A percentile compares a stretch with the other conserved stretches of the same genome.
Conservation (phyloP, 1,139 yeast species). For the Sugiyamaella novakii region DNA sequence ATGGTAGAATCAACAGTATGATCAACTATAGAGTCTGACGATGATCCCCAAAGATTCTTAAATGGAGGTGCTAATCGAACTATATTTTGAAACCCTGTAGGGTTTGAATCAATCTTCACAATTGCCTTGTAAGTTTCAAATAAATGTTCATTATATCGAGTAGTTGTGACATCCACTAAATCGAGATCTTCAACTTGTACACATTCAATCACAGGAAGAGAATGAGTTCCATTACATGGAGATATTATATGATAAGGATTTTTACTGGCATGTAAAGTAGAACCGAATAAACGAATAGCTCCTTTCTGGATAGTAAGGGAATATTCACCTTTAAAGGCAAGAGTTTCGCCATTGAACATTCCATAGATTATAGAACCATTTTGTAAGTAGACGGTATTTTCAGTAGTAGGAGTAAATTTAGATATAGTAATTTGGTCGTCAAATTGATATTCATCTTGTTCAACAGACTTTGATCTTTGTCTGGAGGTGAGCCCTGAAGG, state of each 20-base stretch:
- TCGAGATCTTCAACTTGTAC: constrained; percentile 47
- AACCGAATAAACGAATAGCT: constrained; percentile 56
- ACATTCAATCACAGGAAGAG: constrained; percentile 59
- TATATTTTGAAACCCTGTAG: constrained; percentile 52
- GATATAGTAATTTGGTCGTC: constrained; percentile 22
- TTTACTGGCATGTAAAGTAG: constrained; percentile 42
- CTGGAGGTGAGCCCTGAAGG: neutral
- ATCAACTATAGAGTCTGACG: neutral
- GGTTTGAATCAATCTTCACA: constrained; percentile 41
- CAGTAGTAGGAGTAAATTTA: constrained; percentile 23
- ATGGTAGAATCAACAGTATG: neutral
- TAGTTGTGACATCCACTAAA: constrained; percentile 32
- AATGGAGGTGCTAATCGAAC: constrained; percentile 54
- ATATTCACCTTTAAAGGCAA: constrained; percentile 64
- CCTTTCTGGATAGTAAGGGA: constrained; percentile 59
- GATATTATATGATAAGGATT: constrained; percentile 43
- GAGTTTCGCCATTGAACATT: constrained; percentile 39
- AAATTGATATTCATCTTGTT: neutral
- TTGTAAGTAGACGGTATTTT: constrained; percentile 23
- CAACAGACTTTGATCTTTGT: neutral
- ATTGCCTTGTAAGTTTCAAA: constrained; percentile 48
- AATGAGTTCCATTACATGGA: constrained; percentile 49
- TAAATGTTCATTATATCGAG: constrained; percentile 18
- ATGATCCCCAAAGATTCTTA: constrained; percentile 41
- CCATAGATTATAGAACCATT: constrained; percentile 38